Evolutionary conservation across 2,329 filamentous ascomycete genomes (phyloP).

Genomic region (Emergomyces africanus): DNA sequence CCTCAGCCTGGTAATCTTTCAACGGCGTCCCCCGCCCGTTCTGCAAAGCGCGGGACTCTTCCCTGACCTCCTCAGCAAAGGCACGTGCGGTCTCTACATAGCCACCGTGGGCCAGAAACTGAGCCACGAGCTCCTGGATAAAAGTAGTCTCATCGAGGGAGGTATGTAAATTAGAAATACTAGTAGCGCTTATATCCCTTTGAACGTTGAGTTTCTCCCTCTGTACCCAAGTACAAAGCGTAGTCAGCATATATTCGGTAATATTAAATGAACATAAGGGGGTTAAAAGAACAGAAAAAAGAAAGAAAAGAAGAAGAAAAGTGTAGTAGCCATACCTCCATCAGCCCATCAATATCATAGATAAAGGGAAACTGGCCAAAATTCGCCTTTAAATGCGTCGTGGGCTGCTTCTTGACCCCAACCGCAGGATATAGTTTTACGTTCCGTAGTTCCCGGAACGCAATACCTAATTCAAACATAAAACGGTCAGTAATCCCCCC

Average conservation of each 20-base stretch:
- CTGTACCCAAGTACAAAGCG: slow-evolving; percentile 27
- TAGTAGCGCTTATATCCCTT: slow-evolving; percentile 47
- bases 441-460: slow-evolving; percentile 34
- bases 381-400: slow-evolving; percentile 47
- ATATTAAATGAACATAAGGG: background rate
- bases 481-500: background rate
- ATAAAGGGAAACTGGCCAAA: slow-evolving; percentile 64
- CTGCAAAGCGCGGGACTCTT: slow-evolving; percentile 58
- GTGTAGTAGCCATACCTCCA: slow-evolving; percentile 48
- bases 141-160: slow-evolving; percentile 60
- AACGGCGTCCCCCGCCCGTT: slow-evolving; percentile 41
- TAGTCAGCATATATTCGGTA: background rate
- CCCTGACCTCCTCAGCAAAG: slow-evolving; percentile 68
- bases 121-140: slow-evolving; percentile 69
- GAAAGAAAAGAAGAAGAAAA: too few species aligned
- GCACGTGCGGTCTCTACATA: slow-evolving; percentile 87
- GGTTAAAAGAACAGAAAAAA: background rate
- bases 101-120: slow-evolving; percentile 88
- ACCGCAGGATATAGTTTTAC: slow-evolving; percentile 42
- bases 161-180: slow-evolving; percentile 48
- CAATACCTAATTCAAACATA: slow-evolving; percentile 38
- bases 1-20: slow-evolving; percentile 53
- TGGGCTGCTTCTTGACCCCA: slow-evolving; percentile 51
- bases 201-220: slow-evolving; percentile 48
- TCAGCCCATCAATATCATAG: slow-evolving; percentile 81